A percentile compares a stretch with the other conserved stretches of the same genome.
Conservation (phyloP, 2,329 filamentous ascomycete genomes). For the Fusarium sublunatum region DNA sequence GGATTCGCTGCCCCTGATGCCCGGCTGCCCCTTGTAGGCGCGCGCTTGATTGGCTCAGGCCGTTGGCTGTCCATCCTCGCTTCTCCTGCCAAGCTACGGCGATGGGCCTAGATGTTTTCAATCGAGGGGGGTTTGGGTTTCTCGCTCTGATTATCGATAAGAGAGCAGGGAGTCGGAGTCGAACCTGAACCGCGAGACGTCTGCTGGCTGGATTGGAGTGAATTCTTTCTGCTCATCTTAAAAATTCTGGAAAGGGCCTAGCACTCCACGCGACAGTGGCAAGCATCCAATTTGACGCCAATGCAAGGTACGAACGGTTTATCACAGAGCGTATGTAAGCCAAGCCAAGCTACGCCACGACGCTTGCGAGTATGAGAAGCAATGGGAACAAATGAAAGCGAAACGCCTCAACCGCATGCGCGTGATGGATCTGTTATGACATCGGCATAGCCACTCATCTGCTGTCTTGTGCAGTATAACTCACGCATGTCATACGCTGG, state of each 20-base stretch:
- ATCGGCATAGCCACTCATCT: constrained; percentile 15
- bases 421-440: constrained; percentile 18
- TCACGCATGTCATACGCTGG: constrained; percentile 25
- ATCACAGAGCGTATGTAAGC: constrained; percentile 20
- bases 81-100: constrained; percentile 43
- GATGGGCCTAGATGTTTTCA: constrained; percentile 20
- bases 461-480: constrained; percentile 4
- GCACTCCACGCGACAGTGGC: constrained; percentile 27
- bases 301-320: constrained; percentile 39
- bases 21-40: constrained; percentile 27
- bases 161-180: constrained; percentile 1
- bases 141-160: constrained; percentile 32
- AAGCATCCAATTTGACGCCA: constrained; percentile 24
- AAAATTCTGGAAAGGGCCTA: constrained; percentile 29
- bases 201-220: constrained; percentile 31
- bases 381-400: constrained; percentile 24
- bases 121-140: too few relatives aligned
- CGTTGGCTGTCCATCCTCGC: constrained; percentile 3
- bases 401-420: constrained; percentile 32
- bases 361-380: constrained; percentile 26
- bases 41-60: constrained; percentile 39
- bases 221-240: constrained; percentile 33
- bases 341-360: constrained; percentile 30
- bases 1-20: constrained; percentile 26
- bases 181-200: not conserved